Base-by-base conservation (phyloP, 805 yeast genomes). In the Candida parachauliodes region DNA sequence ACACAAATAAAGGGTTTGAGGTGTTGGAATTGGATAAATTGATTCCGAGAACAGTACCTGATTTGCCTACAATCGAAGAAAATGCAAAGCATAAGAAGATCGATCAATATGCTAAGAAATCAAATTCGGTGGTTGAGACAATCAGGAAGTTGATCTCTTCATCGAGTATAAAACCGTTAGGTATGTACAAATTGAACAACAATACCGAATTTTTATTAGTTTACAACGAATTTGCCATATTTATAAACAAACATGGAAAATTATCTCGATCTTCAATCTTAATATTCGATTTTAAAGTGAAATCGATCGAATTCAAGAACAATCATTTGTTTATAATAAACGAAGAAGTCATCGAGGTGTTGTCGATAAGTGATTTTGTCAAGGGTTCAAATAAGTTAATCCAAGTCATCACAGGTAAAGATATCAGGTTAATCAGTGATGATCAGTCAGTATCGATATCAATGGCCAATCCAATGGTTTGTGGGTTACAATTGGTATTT, bases 381-480 rank as follows among this genome's bases (percentile, higher is more conserved):
- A 59, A 58, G 14, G 70, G 71, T 3, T 43, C 72, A 8, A 68
- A 62, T 38, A 72, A 72, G 24, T 72, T 82, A 9, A 65, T 74
- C 16, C 95, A 87, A 54, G 81, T 85, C 4, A 69, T 87, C 28
- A 73, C 79, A 3, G 91, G 91, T 16, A 82, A 80, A 52, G 85
- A 78, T 47, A 74, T 86, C 22, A 49, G 45, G 12, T 43, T 60
- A 50, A 42, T 65, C 8, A 50, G 49, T 34, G 41, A 48, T 11
- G 49, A 49, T 3, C 37, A 45, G 12, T 9, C 21, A 5, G 15
- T 16, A 3, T 43, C 55, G 7, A 54, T 65, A 34, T 35, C 54
- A 52, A 68, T 83, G 66, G 82, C 86, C 14, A 88, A 86, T 50
- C 94, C 94, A 0, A 59, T 59, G 39, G 68, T 74, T 9, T 59